Conservation (phyloP, 2,329 filamentous ascomycete species). For the Diaporthe sp. region DNA sequence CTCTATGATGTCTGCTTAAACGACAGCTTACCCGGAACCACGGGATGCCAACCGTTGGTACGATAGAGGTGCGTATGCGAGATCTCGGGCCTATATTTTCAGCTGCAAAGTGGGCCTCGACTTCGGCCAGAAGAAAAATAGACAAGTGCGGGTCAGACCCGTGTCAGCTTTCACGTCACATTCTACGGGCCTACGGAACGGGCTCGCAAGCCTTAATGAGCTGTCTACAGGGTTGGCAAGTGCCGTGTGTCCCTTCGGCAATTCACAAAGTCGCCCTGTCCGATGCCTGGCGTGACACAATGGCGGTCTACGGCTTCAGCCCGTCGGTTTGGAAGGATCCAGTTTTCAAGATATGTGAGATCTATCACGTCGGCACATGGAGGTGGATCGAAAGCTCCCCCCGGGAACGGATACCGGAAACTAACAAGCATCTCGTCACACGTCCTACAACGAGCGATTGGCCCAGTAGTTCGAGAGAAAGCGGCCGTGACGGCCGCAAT, state of each 20-base stretch:
- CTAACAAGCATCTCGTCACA: slow-evolving; percentile 5
- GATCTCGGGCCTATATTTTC: slow-evolving; percentile 11
- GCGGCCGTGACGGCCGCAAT: background rate
- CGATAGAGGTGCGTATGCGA: slow-evolving; percentile 12
- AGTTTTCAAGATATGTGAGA: slow-evolving; percentile 11
- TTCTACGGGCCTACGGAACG: slow-evolving; percentile 24
- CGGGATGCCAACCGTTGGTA: slow-evolving; percentile 27
- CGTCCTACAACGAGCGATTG: background rate
- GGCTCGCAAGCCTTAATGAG: slow-evolving; percentile 11
- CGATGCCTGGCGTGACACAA: slow-evolving; percentile 13
- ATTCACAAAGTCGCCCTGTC: slow-evolving; percentile 12
- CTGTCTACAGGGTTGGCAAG: slow-evolving; percentile 11
- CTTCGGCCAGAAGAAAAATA: background rate
- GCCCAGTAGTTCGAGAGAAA: background rate
- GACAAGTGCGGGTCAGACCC: slow-evolving; percentile 7
- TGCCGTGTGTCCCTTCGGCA: slow-evolving; percentile 9
- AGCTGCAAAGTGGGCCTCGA: slow-evolving; percentile 23
- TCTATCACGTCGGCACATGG: slow-evolving; percentile 1
- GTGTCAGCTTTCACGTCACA: slow-evolving; percentile 5
- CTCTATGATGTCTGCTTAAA: background rate
- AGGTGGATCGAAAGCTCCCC: background rate
- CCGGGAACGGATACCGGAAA: background rate
- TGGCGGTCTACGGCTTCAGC: slow-evolving; percentile 20
- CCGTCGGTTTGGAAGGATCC: background rate
- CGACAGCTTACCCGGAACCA: slow-evolving; percentile 18